Percentiles rank a stretch among this genome's conserved stretches.
Conservation (phyloP, 331 rosid species). For the Malus hybrid region DNA sequence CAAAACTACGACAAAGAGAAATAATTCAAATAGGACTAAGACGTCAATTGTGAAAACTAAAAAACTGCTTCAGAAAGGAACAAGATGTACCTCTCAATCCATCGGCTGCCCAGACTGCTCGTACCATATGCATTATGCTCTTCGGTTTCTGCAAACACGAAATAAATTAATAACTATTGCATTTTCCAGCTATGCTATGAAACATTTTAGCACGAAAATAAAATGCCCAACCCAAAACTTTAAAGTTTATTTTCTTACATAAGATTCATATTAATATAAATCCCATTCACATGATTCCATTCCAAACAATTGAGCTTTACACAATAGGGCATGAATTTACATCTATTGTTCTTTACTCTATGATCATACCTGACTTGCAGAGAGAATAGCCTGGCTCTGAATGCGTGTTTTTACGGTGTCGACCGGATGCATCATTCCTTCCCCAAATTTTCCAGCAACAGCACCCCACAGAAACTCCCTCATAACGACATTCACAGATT, state of each 20-base stretch:
- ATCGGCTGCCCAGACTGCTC: slow-evolving; percentile 58
- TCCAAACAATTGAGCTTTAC: background rate
- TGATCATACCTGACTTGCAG: slow-evolving; percentile 51
- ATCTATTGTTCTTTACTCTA: background rate
- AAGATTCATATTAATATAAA: background rate
- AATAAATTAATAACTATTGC: background rate
- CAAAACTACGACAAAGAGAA: too few relatives aligned
- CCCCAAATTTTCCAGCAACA: slow-evolving; percentile 88
- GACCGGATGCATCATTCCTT: slow-evolving; percentile 86
- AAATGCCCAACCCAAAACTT: background rate
- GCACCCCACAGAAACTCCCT: slow-evolving; percentile 94
- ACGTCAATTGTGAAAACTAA: background rate
- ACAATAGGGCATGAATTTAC: background rate
- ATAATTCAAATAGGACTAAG: background rate
- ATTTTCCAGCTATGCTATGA: background rate
- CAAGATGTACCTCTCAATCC: slow-evolving; percentile 53
- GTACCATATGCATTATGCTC: slow-evolving; percentile 65
- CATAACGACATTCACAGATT: slow-evolving; percentile 40
- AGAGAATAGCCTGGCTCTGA: slow-evolving; percentile 82
- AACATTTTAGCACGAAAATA: background rate
- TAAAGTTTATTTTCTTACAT: background rate
- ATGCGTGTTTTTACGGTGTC: slow-evolving; percentile 77
- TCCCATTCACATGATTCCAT: background rate
- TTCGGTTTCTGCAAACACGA: slow-evolving; percentile 47
- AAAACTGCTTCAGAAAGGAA: background rate